phyloP scores from a whole-genome alignment of 371 early-diverging fungal species.

The Mucor ambiguus region DNA sequence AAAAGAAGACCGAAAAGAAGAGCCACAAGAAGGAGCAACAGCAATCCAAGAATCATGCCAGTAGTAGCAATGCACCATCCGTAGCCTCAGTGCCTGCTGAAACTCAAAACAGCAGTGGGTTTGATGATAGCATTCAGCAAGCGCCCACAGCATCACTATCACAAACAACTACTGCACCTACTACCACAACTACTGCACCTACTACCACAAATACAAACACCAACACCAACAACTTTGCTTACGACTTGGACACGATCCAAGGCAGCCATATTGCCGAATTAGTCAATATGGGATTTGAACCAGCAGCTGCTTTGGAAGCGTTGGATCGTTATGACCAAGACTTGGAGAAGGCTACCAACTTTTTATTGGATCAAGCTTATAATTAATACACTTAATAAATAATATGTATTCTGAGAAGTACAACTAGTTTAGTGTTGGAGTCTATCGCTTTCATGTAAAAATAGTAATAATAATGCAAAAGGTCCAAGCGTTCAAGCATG shows the following conservation, averaged over 20 bases:
- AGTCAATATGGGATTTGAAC: slow-evolving; percentile 68
- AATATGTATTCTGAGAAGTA: slow-evolving; percentile 4
- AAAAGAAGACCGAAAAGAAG: slow-evolving; percentile 10
- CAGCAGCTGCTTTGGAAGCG: slow-evolving; percentile 63
- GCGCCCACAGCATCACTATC: not conserved
- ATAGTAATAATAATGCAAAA: slow-evolving; percentile 3
- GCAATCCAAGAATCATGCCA: not conserved
- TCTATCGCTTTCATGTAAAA: not conserved
- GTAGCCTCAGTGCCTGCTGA: not conserved
- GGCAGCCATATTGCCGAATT: slow-evolving; percentile 49
- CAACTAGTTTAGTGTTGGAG: not conserved
- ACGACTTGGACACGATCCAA: slow-evolving; percentile 25
- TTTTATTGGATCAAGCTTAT: slow-evolving; percentile 58
- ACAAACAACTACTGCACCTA: not conserved
- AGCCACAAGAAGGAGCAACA: slow-evolving; percentile 1
- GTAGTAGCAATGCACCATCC: not conserved
- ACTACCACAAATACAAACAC: not conserved
- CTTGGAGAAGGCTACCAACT: slow-evolving; percentile 70
- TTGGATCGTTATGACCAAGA: slow-evolving; percentile 71
- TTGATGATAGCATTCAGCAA: slow-evolving; percentile 1
- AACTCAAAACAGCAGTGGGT: not conserved
- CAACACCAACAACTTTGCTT: slow-evolving; percentile 1
- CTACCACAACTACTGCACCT: not conserved
- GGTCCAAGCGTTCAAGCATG: slow-evolving; percentile 20
- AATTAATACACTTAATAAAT: slow-evolving; percentile 14